Conservation (phyloP, 208 protist genomes). For the Chromosphaera perkinsii region DNA sequence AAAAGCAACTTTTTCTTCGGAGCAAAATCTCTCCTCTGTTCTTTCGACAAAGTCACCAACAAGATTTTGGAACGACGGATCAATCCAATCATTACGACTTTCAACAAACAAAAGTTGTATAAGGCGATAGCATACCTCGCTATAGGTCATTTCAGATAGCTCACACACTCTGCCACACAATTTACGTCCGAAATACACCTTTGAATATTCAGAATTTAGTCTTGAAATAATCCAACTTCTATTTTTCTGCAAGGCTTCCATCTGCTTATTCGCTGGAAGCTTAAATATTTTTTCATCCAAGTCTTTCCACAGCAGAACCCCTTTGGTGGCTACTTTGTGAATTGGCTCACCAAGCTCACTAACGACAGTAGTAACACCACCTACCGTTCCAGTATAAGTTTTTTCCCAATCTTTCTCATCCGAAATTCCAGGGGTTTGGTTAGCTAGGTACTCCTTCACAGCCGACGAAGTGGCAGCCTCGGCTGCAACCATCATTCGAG, state of each 20-base stretch:
- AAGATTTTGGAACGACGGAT: conserved; percentile 31
- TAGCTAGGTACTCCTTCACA: conserved; percentile 58
- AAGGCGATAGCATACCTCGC: conserved; percentile 49
- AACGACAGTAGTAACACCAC: conserved; percentile 64
- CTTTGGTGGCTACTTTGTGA: conserved; percentile 62
- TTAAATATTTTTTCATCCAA: conserved; percentile 62
- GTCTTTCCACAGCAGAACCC: conserved; percentile 48
- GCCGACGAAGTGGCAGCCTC: conserved; percentile 51
- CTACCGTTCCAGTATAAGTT: conserved; percentile 47
- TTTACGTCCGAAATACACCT: conserved; percentile 40
- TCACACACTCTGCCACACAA: conserved; percentile 46
- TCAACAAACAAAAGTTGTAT: conserved; percentile 49
- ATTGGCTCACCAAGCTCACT: conserved; percentile 70
- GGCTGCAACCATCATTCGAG: conserved; percentile 59
- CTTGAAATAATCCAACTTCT: conserved; percentile 55
- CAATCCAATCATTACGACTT: conserved; percentile 38
- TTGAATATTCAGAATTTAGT: conserved; percentile 68
- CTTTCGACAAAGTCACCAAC: conserved; percentile 53
- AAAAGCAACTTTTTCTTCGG: too few species aligned
- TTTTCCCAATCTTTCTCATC: conserved; percentile 61
- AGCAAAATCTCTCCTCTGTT: conserved; percentile 51
- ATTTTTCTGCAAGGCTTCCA: conserved; percentile 42
- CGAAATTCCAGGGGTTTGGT: conserved; percentile 34
- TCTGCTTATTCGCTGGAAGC: conserved; percentile 46
- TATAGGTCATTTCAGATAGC: conserved; percentile 62